Conservation (phyloP, 495 filamentous ascomycete genomes). For the Chaetomium fimeti region DNA sequence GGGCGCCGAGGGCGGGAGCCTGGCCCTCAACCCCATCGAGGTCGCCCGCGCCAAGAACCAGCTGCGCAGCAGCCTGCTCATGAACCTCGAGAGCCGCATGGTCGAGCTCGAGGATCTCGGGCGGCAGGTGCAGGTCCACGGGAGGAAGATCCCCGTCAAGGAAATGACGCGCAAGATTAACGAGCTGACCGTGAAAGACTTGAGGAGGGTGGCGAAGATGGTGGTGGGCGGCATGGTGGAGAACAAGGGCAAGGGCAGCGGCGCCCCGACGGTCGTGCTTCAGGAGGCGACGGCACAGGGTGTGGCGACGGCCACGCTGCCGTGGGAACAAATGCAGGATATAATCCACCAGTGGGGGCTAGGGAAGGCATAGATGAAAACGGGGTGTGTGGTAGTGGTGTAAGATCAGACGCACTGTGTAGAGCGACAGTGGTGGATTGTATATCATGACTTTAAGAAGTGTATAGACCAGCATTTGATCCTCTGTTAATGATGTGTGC, state of each 20-base stretch:
- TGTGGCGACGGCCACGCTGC: constrained; percentile 51
- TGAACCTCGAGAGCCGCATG: constrained; percentile 98
- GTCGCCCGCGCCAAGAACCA: constrained; percentile 98
- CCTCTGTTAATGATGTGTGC: neutral
- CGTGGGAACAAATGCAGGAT: constrained; percentile 89
- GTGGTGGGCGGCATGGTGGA: constrained; percentile 74
- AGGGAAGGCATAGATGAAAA: constrained; percentile 48
- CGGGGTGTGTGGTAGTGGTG: neutral
- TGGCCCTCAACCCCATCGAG: constrained; percentile 68
- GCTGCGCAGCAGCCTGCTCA: constrained; percentile 81
- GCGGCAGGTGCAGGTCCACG: constrained; percentile 92
- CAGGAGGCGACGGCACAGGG: constrained; percentile 70
- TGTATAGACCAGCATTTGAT: constrained; percentile 5
- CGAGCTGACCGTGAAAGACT: constrained; percentile 71
- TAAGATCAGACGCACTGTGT: constrained; percentile 17
- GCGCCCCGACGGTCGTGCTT: constrained; percentile 90
- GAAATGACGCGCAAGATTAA: constrained; percentile 94
- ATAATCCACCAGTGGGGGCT: constrained; percentile 80
- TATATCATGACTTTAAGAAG: neutral
- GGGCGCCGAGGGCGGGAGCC: constrained; percentile 67
- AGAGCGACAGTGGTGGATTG: neutral
- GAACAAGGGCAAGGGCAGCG: constrained; percentile 76
- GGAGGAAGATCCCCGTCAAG: constrained; percentile 79
- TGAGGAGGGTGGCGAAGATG: constrained; percentile 76
- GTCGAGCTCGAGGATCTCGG: constrained; percentile 98